A percentile compares a stretch with the other conserved stretches of the same genome.
Conservation (phyloP, 1,284 basidiomycete species). For the Golubevia sp. region DNA sequence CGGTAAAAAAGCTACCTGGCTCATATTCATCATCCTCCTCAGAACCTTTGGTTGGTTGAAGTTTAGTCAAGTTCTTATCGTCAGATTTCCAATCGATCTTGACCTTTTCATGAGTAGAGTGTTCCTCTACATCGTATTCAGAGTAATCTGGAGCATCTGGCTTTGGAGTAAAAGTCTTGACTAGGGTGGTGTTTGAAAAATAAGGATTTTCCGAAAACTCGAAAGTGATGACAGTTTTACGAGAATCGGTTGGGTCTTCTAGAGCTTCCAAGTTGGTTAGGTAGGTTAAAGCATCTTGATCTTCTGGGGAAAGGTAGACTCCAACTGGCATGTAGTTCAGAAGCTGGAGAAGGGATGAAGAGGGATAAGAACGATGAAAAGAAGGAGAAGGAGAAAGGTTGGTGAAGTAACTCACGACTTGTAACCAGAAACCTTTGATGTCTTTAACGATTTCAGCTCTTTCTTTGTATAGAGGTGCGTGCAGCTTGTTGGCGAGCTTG, state of each 20-base stretch:
- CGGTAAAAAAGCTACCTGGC: conserved; percentile 56
- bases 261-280: conserved; percentile 42
- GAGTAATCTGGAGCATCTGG: conserved; percentile 30
- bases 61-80: conserved; percentile 52
- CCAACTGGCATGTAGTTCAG: conserved; percentile 50
- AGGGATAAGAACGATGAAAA: neutral
- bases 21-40: conserved; percentile 37
- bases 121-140: conserved; percentile 45
- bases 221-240: conserved; percentile 45
- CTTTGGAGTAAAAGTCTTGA: conserved; percentile 45
- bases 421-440: conserved; percentile 51
- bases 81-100: conserved; percentile 55
- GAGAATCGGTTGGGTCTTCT: conserved; percentile 43
- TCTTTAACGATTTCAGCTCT: conserved; percentile 38
- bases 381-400: neutral
- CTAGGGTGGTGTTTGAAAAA: conserved; percentile 40
- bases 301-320: conserved; percentile 56
- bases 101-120: conserved; percentile 45
- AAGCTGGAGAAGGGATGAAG: conserved; percentile 5
- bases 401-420: conserved; percentile 23
- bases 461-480: conserved; percentile 48
- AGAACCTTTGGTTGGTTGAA: conserved; percentile 43
- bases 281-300: conserved; percentile 43
- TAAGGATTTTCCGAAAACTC: conserved; percentile 48
- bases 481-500: conserved; percentile 43